These are phyloP conservation scores for Aureobasidium namibiae DNA, from an alignment of 2,329 filamentous ascomycete species.

Conservation along the genomic window DNA sequence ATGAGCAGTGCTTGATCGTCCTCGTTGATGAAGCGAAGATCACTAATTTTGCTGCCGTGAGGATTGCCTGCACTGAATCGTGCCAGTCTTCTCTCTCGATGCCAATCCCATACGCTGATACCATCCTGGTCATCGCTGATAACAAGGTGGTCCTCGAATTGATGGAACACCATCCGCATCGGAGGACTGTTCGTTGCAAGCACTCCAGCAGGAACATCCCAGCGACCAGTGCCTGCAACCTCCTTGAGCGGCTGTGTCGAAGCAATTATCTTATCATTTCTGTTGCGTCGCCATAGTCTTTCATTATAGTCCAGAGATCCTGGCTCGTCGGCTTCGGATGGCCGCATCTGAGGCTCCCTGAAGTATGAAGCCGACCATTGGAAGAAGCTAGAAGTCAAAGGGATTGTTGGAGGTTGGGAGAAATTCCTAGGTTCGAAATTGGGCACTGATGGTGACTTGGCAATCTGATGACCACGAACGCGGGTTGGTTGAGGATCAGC, in stretches of 20 bases:
- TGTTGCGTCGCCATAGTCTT: constrained; percentile 80
- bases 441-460: constrained; percentile 70
- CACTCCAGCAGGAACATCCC: constrained; percentile 75
- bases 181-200: constrained; percentile 87
- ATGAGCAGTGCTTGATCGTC: constrained; percentile 92
- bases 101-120: constrained; percentile 87
- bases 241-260: constrained; percentile 93
- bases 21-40: constrained; percentile 96
- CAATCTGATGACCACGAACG: constrained; percentile 57
- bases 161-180: constrained; percentile 89
- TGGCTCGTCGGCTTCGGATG: constrained; percentile 89
- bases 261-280: constrained; percentile 85
- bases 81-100: constrained; percentile 62
- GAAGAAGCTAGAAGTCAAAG: constrained; percentile 74
- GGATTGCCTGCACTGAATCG: constrained; percentile 95
- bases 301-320: constrained; percentile 96
- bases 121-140: constrained; percentile 90
- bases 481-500: constrained; percentile 60
- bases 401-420: constrained; percentile 55
- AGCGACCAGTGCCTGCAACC: constrained; percentile 73
- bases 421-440: constrained; percentile 59
- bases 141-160: constrained; percentile 92
- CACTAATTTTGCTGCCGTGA: constrained; percentile 80
- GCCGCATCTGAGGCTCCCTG: constrained; percentile 96
- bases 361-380: constrained; percentile 98